A percentile compares a stretch with the other conserved stretches of the same genome.
Evolutionary conservation across 768 basidiomycete species (phyloP).

Genomic region (Leccinum subtestaceum): DNA sequence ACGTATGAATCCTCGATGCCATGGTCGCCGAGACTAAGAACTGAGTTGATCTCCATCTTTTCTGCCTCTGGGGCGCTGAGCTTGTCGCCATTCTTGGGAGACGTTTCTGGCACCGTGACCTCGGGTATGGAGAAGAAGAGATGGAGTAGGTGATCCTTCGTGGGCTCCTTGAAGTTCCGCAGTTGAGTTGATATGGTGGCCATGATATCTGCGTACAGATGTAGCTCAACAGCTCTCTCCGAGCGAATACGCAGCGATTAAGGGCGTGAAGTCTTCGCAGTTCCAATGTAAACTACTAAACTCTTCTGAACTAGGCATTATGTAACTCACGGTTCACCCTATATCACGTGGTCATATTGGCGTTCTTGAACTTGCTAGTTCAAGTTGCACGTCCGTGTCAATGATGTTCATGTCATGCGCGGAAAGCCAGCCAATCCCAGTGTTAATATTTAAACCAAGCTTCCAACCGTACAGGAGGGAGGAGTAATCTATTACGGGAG

Average conservation of each 20-base stretch:
- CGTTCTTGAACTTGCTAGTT: too few species aligned
- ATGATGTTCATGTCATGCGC: too few species aligned
- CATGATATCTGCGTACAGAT: slow-evolving; percentile 41
- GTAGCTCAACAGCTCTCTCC: slow-evolving; percentile 2
- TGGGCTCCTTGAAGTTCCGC: slow-evolving; percentile 89
- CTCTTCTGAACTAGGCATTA: neutral
- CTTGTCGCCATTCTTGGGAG: slow-evolving; percentile 24
- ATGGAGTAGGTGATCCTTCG: slow-evolving; percentile 79
- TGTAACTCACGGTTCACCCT: neutral
- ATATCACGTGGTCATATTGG: neutral
- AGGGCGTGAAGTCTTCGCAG: neutral
- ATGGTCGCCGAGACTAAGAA: slow-evolving; percentile 72
- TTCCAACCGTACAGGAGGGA: too few species aligned
- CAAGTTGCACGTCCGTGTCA: too few species aligned
- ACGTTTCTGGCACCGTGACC: slow-evolving; percentile 7
- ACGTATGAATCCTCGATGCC: slow-evolving; percentile 93
- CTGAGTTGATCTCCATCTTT: slow-evolving; percentile 86
- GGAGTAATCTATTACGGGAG: too few species aligned
- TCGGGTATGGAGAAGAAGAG: slow-evolving; percentile 86
- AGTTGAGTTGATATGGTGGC: slow-evolving; percentile 84
- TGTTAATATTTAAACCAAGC: too few species aligned
- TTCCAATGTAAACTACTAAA: neutral
- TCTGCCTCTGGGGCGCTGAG: slow-evolving; percentile 42
- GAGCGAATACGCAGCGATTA: neutral
- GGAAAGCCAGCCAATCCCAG: too few species aligned